Evolutionary conservation across 768 basidiomycete species (phyloP).

Genomic region (Suillus subaureus): DNA sequence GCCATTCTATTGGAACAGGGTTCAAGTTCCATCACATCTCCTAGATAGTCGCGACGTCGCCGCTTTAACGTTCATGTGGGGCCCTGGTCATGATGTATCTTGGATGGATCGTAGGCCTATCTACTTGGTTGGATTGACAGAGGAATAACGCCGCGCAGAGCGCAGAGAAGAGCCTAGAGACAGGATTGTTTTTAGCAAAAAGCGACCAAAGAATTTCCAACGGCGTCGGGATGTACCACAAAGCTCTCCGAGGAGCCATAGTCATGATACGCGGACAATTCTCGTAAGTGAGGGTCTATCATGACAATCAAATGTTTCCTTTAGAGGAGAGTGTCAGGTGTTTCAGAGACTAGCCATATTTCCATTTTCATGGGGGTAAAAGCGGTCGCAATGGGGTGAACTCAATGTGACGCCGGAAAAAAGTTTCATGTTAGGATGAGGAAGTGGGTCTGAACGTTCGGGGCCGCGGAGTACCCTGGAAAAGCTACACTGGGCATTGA

Average conservation of each 20-base stretch:
- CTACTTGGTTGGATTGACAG: background rate
- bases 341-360: constrained; percentile 8
- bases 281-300: constrained; percentile 11
- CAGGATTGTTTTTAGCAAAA: background rate
- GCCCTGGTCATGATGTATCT: background rate
- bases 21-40: background rate
- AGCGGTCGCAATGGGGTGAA: background rate
- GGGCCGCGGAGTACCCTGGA: constrained; percentile 6
- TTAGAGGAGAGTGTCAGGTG: background rate
- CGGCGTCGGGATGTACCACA: background rate
- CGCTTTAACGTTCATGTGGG: background rate
- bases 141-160: background rate
- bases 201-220: background rate
- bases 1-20: background rate
- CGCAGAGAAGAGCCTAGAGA: background rate
- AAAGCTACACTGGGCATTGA: background rate
- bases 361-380: constrained; percentile 9
- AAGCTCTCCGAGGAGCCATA: constrained; percentile 12
- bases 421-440: background rate
- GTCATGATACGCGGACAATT: constrained; percentile 8
- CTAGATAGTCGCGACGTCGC: background rate
- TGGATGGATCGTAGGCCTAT: background rate
- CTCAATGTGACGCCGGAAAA: constrained; percentile 6
- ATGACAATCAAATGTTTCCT: constrained; percentile 4
- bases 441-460: background rate